Evolutionary conservation across 1,284 basidiomycete genomes (phyloP), one percentile per base, ranked within the genome.

Genomic region (Rhizoctonia solani): DNA sequence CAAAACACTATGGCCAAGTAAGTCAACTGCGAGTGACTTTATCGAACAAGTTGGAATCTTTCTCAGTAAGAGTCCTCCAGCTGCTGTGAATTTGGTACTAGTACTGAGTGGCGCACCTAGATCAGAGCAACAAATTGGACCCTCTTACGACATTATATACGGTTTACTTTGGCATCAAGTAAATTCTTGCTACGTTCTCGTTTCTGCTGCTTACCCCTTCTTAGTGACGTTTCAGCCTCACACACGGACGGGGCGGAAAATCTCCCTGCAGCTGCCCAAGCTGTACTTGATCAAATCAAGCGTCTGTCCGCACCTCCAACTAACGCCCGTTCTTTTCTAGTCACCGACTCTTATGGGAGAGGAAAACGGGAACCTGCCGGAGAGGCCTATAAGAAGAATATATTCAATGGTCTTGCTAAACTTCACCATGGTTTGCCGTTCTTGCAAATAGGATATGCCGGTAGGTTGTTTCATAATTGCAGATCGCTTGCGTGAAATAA

Each of bases 341-440:
- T 83, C 3, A 75, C 81, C 1, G 82, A 83, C 66, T 79, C 76
- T 34, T 84, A 84, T 30, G 82, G 83, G 5, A 76, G 78, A 13
- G 82, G 82, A 1, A 72, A 41, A 0, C 74, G 76, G 2, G 74
- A 77, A 1, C 69, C 74, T 0, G 74, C 72, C 34, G 82, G 82
- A 8, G 76, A 83, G 69, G 75, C 77, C 5, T 83, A 77, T 76
- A 79, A 82, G 55, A 75, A 78, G 44, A 69, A 74, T 1, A 69
- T 83, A 16, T 83, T 80, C 68, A 71, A 75, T 6, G 76, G 76
- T 0, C 69, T 83, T 16, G 72, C 73, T 11, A 58, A 73, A 30
- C 69, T 70, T 73, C n/a, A 71, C 68, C 30, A 68, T 59, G 6
- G 67, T 65, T 67, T 13, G 61, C 74, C 34, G 72, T 73, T 1